These are phyloP conservation scores for Neodidymelliopsis sp. DNA, from an alignment of 2,329 filamentous ascomycete species.

Conservation along the genomic window DNA sequence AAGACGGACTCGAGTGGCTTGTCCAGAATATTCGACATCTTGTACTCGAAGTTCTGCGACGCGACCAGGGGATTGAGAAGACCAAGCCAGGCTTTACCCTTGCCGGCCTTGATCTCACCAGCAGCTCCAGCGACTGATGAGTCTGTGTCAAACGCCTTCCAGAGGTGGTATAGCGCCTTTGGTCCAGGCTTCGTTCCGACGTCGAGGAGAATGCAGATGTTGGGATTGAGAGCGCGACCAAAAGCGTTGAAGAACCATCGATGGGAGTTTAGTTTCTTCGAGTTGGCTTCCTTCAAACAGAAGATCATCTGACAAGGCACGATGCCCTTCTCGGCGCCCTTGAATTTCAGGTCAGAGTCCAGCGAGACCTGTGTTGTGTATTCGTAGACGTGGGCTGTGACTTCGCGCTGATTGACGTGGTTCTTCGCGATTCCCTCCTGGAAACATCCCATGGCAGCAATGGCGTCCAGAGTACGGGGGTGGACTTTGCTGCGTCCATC, in stretches of 20 bases:
- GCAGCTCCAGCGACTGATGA: constrained; percentile 97
- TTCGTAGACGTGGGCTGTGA: constrained; percentile 97
- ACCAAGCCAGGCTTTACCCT: constrained; percentile 82
- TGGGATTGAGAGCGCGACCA: constrained; percentile 88
- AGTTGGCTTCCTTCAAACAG: constrained; percentile 96
- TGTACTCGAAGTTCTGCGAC: constrained; percentile 99
- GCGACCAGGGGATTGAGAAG: constrained; percentile 93
- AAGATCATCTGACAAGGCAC: constrained; percentile 98
- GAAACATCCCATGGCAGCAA: constrained; percentile 97
- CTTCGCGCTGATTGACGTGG: constrained; percentile 92
- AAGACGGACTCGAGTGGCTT: constrained; percentile 98
- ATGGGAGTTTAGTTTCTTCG: constrained; percentile 97
- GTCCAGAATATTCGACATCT: constrained; percentile 99
- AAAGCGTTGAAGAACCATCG: constrained; percentile 99
- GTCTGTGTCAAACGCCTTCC: constrained; percentile 98
- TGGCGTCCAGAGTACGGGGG: constrained; percentile 87
- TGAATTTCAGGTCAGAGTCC: constrained; percentile 96
- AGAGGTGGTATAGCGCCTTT: constrained; percentile 94
- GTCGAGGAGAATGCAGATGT: constrained; percentile 95
- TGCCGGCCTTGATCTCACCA: constrained; percentile 97
- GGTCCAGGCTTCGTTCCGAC: constrained; percentile 91
- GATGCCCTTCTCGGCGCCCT: constrained; percentile 98
- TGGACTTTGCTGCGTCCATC: constrained; percentile 95
- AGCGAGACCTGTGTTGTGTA: constrained; percentile 98
- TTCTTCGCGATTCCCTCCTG: constrained; percentile 99